These are phyloP conservation scores for Stemphylium lycopersici DNA, from an alignment of 2,329 filamentous ascomycete species.

Conservation along the genomic window DNA sequence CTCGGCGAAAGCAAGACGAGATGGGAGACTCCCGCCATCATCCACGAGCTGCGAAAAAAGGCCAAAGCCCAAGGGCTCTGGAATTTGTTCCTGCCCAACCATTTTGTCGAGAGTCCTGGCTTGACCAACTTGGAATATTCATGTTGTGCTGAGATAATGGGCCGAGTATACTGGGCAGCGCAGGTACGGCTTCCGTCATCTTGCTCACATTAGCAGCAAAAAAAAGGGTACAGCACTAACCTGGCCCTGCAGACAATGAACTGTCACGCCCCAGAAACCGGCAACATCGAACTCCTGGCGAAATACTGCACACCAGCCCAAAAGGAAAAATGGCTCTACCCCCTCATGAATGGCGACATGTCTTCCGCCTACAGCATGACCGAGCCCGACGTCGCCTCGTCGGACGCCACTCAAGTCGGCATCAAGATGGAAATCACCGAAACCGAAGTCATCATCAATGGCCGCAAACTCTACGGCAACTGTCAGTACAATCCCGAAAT, in stretches of 20 bases:
- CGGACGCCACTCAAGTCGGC: slow-evolving; percentile 58
- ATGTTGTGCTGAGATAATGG: slow-evolving; percentile 56
- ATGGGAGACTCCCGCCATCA: slow-evolving; percentile 51
- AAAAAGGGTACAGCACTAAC: not conserved
- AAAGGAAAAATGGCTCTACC: slow-evolving; percentile 58
- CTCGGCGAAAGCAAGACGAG: slow-evolving; percentile 32
- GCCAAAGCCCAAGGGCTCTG: slow-evolving; percentile 50
- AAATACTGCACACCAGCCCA: slow-evolving; percentile 59
- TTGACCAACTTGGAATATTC: slow-evolving; percentile 56
- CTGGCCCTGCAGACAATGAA: slow-evolving; percentile 48
- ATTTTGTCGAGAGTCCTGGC: slow-evolving; percentile 52
- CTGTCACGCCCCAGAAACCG: slow-evolving; percentile 57
- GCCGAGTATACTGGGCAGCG: slow-evolving; percentile 54
- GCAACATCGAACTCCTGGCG: slow-evolving; percentile 60
- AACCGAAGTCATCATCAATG: slow-evolving; percentile 51
- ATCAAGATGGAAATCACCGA: slow-evolving; percentile 46
- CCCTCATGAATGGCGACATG: slow-evolving; percentile 57
- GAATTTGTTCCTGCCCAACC: slow-evolving; percentile 51
- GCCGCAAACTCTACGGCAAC: slow-evolving; percentile 52
- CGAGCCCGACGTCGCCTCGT: slow-evolving; percentile 58
- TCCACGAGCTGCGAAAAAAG: slow-evolving; percentile 52
- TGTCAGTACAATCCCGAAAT: slow-evolving; percentile 48
- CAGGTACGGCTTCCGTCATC: slow-evolving; percentile 30
- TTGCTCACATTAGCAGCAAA: not conserved
- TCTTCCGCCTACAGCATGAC: slow-evolving; percentile 60